phyloP scores from a whole-genome alignment of 1,284 basidiomycete genomes.

The Polyporus tsugae region DNA sequence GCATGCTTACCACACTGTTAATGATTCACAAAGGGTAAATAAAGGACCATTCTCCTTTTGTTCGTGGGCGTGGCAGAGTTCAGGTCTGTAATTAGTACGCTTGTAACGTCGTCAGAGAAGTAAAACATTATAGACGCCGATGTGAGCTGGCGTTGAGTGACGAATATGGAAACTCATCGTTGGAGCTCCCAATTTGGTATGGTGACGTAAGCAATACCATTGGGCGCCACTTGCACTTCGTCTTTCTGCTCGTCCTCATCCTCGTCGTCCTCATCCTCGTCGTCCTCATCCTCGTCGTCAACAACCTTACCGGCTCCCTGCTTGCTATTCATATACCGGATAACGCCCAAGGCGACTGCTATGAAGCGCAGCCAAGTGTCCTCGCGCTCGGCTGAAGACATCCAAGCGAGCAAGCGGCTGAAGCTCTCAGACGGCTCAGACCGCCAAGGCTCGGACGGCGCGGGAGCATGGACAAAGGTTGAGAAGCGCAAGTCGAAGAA shows the following conservation, averaged over 20 bases:
- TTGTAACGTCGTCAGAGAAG: not conserved
- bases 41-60: too few species aligned
- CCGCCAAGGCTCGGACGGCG: slow-evolving; percentile 35
- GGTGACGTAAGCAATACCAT: not conserved
- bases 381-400: slow-evolving; percentile 16
- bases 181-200: not conserved
- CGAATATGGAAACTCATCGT: not conserved
- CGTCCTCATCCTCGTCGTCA: not conserved
- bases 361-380: slow-evolving; percentile 28
- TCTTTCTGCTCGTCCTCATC: not conserved
- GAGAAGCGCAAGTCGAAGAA: slow-evolving; percentile 68
- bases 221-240: not conserved
- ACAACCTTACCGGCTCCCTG: too few species aligned
- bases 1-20: too few species aligned
- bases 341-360: too few species aligned
- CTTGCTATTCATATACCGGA: too few species aligned
- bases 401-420: slow-evolving; percentile 18
- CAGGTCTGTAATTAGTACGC: too few species aligned
- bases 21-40: too few species aligned
- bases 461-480: slow-evolving; percentile 71
- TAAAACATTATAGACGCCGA: not conserved
- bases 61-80: too few species aligned
- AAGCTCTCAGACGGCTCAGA: slow-evolving; percentile 22
- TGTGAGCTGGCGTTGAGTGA: slow-evolving; percentile 4
- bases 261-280: not conserved